Percentiles rank a stretch among this genome's conserved stretches.
Evolutionary conservation across 106 monocot genomes (phyloP).

Genomic region (Dendrobium nobile): DNA sequence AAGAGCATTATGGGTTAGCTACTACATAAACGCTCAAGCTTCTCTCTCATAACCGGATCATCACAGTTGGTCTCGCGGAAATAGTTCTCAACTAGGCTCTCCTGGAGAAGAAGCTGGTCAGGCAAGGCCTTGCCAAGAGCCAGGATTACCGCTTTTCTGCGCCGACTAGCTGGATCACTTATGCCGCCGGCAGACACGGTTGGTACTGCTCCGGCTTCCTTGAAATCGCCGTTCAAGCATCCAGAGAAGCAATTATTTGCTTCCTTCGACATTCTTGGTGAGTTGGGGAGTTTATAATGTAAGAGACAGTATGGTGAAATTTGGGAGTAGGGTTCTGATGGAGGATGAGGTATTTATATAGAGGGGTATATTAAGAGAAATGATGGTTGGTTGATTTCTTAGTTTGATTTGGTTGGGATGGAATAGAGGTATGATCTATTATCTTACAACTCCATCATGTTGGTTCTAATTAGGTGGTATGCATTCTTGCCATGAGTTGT

Average conservation of each 20-base stretch:
- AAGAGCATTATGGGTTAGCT: neutral
- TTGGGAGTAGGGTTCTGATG: neutral
- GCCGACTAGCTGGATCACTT: neutral
- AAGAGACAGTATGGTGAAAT: neutral
- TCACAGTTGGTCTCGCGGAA: constrained; percentile 58
- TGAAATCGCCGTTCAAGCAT: neutral
- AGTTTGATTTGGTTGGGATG: neutral
- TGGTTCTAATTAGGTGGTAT: neutral
- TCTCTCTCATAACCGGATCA: constrained; percentile 39
- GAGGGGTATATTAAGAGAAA: neutral
- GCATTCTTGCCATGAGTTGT: neutral
- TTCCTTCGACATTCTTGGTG: neutral
- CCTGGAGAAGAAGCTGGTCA: constrained; percentile 44
- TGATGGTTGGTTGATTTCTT: neutral
- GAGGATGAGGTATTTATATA: neutral
- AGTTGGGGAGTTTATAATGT: neutral
- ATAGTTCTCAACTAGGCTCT: constrained; percentile 51
- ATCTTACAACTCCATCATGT: neutral
- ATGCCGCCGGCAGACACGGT: neutral
- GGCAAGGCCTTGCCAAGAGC: constrained; percentile 80
- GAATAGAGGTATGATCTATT: neutral
- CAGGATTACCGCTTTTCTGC: constrained; percentile 33
- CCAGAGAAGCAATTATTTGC: neutral
- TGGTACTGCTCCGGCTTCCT: neutral
- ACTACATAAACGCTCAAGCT: constrained; percentile 66